Percentiles rank a stretch among this genome's conserved stretches.
phyloP scores from a whole-genome alignment of 768 basidiomycete species.

The Kwoniella pini region DNA sequence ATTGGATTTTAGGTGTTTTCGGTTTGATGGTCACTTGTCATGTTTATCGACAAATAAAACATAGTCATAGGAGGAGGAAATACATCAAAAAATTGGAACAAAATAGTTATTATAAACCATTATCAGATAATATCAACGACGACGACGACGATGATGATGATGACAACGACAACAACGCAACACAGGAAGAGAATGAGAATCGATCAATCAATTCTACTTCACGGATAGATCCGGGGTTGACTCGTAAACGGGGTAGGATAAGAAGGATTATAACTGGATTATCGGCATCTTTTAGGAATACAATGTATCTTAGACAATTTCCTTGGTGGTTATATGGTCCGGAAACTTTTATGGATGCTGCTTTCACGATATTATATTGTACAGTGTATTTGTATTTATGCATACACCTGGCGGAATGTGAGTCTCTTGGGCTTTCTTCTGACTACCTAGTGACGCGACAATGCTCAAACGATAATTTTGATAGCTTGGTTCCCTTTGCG shows the following conservation, averaged over 20 bases:
- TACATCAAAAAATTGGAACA: neutral
- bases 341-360: slow-evolving; percentile 27
- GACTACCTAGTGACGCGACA: no score
- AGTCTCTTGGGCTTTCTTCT: neutral
- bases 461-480: neutral
- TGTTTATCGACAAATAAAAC: slow-evolving; percentile 10
- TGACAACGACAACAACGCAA: neutral
- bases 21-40: slow-evolving; percentile 1
- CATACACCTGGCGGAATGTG: slow-evolving; percentile 11
- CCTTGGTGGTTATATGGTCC: slow-evolving; percentile 42
- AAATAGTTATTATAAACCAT: slow-evolving; percentile 2
- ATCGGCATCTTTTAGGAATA: slow-evolving; percentile 23
- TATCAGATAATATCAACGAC: neutral
- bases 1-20: slow-evolving; percentile 10
- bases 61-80: slow-evolving; percentile 5
- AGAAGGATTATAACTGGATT: slow-evolving; percentile 12
- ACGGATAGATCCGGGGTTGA: neutral
- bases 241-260: neutral
- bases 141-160: neutral
- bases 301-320: slow-evolving; percentile 28
- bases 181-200: no score
- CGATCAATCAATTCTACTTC: no score
- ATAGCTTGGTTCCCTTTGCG: slow-evolving; percentile 15
- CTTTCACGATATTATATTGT: slow-evolving; percentile 35
- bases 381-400: slow-evolving; percentile 18